Evolutionary conservation across 495 filamentous ascomycete genomes (phyloP).

Genomic region (Cercophora sp.): DNA sequence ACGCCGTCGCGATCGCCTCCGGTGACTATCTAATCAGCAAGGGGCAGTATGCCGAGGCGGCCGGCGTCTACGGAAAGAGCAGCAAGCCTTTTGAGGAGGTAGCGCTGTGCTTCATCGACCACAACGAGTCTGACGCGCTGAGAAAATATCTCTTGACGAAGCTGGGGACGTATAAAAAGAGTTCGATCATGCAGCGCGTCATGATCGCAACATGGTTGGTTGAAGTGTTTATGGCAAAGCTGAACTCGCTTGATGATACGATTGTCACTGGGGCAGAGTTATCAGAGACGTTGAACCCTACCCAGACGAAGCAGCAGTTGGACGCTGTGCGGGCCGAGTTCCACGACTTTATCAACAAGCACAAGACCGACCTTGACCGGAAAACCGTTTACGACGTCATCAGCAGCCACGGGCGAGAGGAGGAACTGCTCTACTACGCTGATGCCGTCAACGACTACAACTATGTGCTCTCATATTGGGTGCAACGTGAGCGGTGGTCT

Average conservation of each 20-base stretch:
- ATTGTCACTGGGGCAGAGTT: conserved; percentile 87
- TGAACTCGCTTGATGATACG: conserved; percentile 91
- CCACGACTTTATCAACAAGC: conserved; percentile 77
- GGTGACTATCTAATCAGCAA: conserved; percentile 81
- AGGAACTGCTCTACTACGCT: conserved; percentile 87
- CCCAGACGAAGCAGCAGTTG: conserved; percentile 70
- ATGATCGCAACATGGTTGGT: conserved; percentile 96
- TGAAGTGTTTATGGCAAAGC: conserved; percentile 94
- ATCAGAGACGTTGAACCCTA: conserved; percentile 61
- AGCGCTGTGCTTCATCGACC: conserved; percentile 83
- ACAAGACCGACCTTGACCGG: conserved; percentile 80
- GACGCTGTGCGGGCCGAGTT: conserved; percentile 67
- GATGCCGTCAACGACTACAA: conserved; percentile 84
- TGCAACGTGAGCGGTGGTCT: conserved; percentile 91
- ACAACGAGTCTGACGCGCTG: conserved; percentile 83
- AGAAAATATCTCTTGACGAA: conserved; percentile 87
- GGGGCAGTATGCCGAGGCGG: conserved; percentile 78
- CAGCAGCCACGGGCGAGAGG: conserved; percentile 88
- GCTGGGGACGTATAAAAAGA: conserved; percentile 75
- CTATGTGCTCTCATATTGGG: conserved; percentile 94
- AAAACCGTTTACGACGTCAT: conserved; percentile 95
- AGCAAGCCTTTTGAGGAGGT: conserved; percentile 97
- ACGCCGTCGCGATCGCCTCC: conserved; percentile 82
- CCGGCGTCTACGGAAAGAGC: conserved; percentile 86
- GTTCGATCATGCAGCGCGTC: conserved; percentile 81